Evolutionary conservation across 345 rosid species (phyloP).

Genomic region (Eucalyptus shirleyi): DNA sequence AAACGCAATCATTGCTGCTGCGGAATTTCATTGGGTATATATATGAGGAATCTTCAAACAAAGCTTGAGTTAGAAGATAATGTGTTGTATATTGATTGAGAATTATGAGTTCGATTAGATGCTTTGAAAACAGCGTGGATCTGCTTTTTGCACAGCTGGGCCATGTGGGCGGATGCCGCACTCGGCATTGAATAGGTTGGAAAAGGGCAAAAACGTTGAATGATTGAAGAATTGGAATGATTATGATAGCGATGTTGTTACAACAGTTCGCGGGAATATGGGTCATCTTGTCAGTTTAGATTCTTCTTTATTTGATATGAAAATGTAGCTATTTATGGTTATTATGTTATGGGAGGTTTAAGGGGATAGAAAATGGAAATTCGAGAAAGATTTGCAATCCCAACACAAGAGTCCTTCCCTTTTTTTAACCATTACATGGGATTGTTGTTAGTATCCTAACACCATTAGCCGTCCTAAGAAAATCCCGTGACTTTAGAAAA

Average conservation of each 20-base stretch:
- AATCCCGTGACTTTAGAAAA: neutral
- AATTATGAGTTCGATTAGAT: neutral
- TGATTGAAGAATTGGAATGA: neutral
- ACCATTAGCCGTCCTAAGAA: neutral
- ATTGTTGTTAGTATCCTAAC: neutral
- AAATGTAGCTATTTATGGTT: neutral
- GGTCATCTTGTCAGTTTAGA: neutral
- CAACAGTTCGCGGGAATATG: neutral
- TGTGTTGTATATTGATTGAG: neutral
- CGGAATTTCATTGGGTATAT: neutral
- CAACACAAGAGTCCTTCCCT: neutral
- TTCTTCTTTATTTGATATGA: neutral
- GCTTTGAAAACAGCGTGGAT: neutral
- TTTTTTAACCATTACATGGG: neutral
- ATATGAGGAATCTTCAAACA: neutral
- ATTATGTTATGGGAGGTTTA: neutral
- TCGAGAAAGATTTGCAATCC: neutral
- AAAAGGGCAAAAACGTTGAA: neutral
- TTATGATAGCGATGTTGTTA: neutral
- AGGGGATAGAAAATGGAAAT: neutral
- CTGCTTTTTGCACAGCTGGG: neutral
- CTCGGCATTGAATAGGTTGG: neutral
- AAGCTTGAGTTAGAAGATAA: neutral
- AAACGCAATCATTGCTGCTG: constrained; percentile 50
- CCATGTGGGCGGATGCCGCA: neutral